Percentiles rank a stretch among this genome's conserved stretches.
Conservation (phyloP, 2,329 filamentous ascomycete genomes). For the Alternaria arbusti region DNA sequence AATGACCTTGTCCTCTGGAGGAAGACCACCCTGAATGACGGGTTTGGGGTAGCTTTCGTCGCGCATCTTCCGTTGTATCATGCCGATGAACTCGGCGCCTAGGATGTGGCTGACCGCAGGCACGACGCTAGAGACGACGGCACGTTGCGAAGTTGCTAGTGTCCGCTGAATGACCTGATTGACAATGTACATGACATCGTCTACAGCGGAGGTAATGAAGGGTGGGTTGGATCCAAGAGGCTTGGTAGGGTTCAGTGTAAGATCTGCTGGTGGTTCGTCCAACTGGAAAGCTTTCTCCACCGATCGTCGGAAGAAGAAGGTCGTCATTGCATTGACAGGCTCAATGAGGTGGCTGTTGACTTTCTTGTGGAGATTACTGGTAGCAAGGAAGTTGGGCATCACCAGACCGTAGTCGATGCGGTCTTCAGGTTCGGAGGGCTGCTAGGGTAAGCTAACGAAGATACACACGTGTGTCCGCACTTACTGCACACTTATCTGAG, state of each 20-base stretch:
- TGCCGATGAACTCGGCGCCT: slow-evolving; percentile 88
- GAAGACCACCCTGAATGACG: slow-evolving; percentile 76
- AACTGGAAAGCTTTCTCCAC: slow-evolving; percentile 98
- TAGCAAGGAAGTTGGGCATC: slow-evolving; percentile 75
- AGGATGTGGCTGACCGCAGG: slow-evolving; percentile 81
- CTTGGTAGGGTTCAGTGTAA: slow-evolving; percentile 77
- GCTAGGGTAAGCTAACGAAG: slow-evolving; percentile 19
- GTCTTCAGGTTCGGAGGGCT: slow-evolving; percentile 55
- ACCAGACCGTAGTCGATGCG: slow-evolving; percentile 62
- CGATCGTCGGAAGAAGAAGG: slow-evolving; percentile 94
- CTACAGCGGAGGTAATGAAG: slow-evolving; percentile 92
- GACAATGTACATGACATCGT: slow-evolving; percentile 99
- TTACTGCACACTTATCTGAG: slow-evolving; percentile 81
- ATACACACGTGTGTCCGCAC: slow-evolving; percentile 35
- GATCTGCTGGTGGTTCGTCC: slow-evolving; percentile 81
- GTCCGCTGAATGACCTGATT: slow-evolving; percentile 89
- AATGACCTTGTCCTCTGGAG: slow-evolving; percentile 86
- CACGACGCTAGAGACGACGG: slow-evolving; percentile 78
- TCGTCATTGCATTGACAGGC: slow-evolving; percentile 91
- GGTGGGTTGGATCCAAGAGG: slow-evolving; percentile 79
- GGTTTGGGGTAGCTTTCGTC: slow-evolving; percentile 91
- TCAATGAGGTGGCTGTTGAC: slow-evolving; percentile 74
- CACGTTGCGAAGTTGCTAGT: slow-evolving; percentile 81
- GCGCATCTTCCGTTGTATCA: slow-evolving; percentile 97
- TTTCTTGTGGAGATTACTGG: slow-evolving; percentile 82